phyloP scores from a whole-genome alignment of 352 stramenopile genomes.

The Peronospora belbahrii region DNA sequence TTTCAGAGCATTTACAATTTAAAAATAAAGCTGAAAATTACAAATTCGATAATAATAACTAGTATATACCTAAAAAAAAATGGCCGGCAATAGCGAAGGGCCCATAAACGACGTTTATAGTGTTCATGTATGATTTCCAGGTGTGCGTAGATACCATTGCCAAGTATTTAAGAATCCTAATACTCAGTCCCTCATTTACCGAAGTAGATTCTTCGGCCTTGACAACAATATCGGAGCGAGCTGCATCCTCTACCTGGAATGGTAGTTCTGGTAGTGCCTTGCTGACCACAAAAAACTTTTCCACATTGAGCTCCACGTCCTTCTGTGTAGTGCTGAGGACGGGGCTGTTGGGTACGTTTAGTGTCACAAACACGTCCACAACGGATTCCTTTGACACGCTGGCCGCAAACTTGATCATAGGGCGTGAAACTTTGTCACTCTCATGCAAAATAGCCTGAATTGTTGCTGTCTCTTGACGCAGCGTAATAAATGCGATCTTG shows the following conservation, averaged over 20 bases:
- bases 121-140: constrained; percentile 25
- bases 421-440: constrained; percentile 85
- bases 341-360: constrained; percentile 79
- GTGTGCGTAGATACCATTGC: constrained; percentile 41
- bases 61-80: too few relatives aligned
- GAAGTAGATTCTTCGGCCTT: constrained; percentile 80
- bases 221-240: constrained; percentile 79
- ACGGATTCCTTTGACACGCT: constrained; percentile 93
- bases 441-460: constrained; percentile 90
- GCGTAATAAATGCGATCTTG: constrained; percentile 94
- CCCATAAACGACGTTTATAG: neutral
- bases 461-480: constrained; percentile 93
- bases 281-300: constrained; percentile 93
- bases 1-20: constrained; percentile 2
- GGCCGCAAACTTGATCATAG: constrained; percentile 97
- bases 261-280: constrained; percentile 89
- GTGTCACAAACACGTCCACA: constrained; percentile 92
- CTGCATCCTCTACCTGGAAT: constrained; percentile 94
- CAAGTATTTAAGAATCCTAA: constrained; percentile 43
- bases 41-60: too few relatives aligned
- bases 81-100: neutral
- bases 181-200: constrained; percentile 67
- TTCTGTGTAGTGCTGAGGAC: constrained; percentile 93
- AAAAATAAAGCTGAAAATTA: neutral
- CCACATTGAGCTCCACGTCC: constrained; percentile 91